A percentile compares a stretch with the other conserved stretches of the same genome.
Conservation (phyloP, 768 basidiomycete species). For the Psilocybe sp. region DNA sequence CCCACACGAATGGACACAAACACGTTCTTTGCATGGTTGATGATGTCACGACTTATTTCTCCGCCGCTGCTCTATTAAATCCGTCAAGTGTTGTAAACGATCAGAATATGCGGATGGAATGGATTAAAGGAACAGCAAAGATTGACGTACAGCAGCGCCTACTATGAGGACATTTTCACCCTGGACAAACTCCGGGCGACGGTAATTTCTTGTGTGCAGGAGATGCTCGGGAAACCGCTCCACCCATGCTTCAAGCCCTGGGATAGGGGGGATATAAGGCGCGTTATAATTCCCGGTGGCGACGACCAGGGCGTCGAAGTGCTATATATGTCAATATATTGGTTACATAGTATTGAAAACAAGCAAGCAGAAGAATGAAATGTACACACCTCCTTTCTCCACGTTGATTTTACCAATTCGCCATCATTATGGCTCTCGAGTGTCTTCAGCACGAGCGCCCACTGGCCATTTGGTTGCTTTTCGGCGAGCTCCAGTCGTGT, state of each 20-base stretch:
- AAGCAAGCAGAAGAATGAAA: not conserved
- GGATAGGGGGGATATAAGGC: constrained; percentile 28
- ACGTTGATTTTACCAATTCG: constrained; percentile 26
- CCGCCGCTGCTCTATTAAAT: constrained; percentile 32
- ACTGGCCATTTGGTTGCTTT: constrained; percentile 29
- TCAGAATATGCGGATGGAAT: no score
- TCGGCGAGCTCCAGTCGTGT: constrained; percentile 46
- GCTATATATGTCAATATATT: constrained; percentile 17
- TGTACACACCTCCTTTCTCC: constrained; percentile 31
- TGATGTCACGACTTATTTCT: constrained; percentile 35
- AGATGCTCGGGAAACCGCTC: constrained; percentile 30
- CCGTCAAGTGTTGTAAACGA: no score
- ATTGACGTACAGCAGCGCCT: constrained; percentile 36
- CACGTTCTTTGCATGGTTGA: constrained; percentile 25
- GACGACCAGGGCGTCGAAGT: constrained; percentile 33
- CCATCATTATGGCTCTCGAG: constrained; percentile 14
- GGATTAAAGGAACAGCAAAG: no score
- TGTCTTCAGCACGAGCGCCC: constrained; percentile 32
- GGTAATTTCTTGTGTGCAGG: constrained; percentile 40
- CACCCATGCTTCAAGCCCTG: constrained; percentile 33
- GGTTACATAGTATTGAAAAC: not conserved
- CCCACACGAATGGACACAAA: constrained; percentile 28
- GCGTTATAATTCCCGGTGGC: constrained; percentile 33
- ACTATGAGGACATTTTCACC: constrained; percentile 41
- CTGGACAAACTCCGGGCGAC: constrained; percentile 31